These are phyloP conservation scores for Podaxis rugospora DNA, from an alignment of 768 basidiomycete species.

Conservation along the genomic window DNA sequence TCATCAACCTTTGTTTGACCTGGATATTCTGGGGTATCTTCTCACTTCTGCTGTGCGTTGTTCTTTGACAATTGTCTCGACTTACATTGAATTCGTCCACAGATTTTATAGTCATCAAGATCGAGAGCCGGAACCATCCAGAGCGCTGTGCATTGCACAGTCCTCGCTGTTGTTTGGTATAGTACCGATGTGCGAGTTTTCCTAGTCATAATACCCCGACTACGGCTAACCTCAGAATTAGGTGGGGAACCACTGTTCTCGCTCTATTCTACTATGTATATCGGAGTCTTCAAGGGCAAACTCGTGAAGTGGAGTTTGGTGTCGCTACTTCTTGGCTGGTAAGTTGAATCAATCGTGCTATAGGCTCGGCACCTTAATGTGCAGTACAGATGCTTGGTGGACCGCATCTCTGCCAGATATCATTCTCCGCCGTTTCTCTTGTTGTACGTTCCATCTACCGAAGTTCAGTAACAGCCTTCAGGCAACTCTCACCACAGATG, in stretches of 20 bases:
- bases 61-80: background rate
- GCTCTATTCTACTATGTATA: slow-evolving; percentile 28
- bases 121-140: slow-evolving; percentile 28
- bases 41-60: slow-evolving; percentile 36
- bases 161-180: slow-evolving; percentile 36
- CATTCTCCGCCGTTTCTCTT: slow-evolving; percentile 25
- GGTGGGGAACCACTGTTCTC: slow-evolving; percentile 33
- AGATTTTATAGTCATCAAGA: slow-evolving; percentile 38
- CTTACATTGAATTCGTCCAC: background rate
- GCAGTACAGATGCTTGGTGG: slow-evolving; percentile 29
- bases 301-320: background rate
- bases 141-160: slow-evolving; percentile 38
- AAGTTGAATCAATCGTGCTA: background rate
- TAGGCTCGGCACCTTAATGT: background rate
- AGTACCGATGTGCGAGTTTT: slow-evolving; percentile 29
- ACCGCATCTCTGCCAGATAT: slow-evolving; percentile 27
- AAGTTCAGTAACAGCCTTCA: background rate
- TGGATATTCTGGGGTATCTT: slow-evolving; percentile 43
- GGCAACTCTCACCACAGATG: slow-evolving; percentile 13
- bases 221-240: slow-evolving; percentile 5
- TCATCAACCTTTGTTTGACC: slow-evolving; percentile 42
- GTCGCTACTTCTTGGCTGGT: slow-evolving; percentile 21
- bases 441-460: slow-evolving; percentile 15
- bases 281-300: slow-evolving; percentile 18
- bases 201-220: background rate